Evolutionary conservation across 2,329 filamentous ascomycete species (phyloP).

Genomic region (Neopestalotiopsis rosae): DNA sequence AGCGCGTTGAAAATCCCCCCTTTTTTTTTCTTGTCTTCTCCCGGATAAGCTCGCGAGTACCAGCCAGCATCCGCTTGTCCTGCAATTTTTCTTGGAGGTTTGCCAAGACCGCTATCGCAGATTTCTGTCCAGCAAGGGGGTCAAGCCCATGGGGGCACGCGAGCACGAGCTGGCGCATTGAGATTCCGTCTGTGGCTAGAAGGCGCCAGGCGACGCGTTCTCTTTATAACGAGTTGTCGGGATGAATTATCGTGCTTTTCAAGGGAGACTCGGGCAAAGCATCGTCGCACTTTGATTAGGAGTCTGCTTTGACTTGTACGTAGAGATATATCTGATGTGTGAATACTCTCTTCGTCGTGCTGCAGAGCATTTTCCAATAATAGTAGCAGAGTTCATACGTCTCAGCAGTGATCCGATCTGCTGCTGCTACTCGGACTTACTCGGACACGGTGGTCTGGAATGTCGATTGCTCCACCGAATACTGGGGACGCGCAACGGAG

Average conservation of each 20-base stretch:
- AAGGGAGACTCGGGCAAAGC: background rate
- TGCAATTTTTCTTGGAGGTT: constrained; percentile 15
- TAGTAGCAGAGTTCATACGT: background rate
- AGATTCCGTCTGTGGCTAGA: no score
- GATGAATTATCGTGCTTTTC: background rate
- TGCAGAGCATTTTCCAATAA: background rate
- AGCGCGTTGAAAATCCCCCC: background rate
- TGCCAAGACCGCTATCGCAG: constrained; percentile 15
- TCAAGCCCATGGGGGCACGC: background rate
- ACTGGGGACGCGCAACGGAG: constrained; percentile 8
- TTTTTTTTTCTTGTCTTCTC: background rate
- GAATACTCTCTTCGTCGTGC: no score
- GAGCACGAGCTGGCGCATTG: background rate
- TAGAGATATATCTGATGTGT: no score
- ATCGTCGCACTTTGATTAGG: background rate
- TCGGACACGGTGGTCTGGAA: constrained; percentile 18
- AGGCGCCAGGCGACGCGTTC: background rate
- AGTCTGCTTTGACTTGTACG: no score
- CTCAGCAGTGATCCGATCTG: constrained; percentile 1
- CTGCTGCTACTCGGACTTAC: background rate
- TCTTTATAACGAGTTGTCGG: background rate
- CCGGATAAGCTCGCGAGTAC: constrained; percentile 9
- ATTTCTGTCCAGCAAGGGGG: constrained; percentile 7
- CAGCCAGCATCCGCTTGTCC: constrained; percentile 3
- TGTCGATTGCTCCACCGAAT: constrained; percentile 10